A percentile compares a stretch with the other conserved stretches of the same genome.
These are phyloP conservation scores for Pythium rhizo-oryzae DNA, from an alignment of 352 stramenopile genomes.

Conservation along the genomic window DNA sequence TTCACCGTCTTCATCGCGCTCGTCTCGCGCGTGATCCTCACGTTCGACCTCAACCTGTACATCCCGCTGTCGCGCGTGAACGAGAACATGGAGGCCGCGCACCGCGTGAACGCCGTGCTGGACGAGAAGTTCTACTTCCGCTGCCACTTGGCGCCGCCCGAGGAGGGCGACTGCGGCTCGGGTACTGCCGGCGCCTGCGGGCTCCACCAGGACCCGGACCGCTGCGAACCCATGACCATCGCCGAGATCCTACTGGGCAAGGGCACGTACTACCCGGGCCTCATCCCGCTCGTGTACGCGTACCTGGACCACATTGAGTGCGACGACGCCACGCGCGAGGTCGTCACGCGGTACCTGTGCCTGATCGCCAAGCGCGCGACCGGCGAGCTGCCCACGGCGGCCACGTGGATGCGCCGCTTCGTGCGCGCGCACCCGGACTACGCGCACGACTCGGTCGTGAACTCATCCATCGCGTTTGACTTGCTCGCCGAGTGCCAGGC, in stretches of 20 bases:
- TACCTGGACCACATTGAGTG: constrained; percentile 98
- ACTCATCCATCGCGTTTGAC: constrained; percentile 89
- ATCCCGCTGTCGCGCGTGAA: constrained; percentile 98
- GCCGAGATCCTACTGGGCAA: constrained; percentile 97
- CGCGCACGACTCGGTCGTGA: constrained; percentile 92
- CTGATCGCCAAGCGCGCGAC: constrained; percentile 95
- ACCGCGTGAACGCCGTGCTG: constrained; percentile 93
- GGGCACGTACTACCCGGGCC: constrained; percentile 95
- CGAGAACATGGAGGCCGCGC: constrained; percentile 99
- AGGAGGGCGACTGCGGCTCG: constrained; percentile 62
- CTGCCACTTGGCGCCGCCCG: constrained; percentile 92
- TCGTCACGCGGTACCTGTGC: constrained; percentile 79
- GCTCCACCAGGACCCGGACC: constrained; percentile 67
- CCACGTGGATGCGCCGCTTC: constrained; percentile 97
- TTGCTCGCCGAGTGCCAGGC: constrained; percentile 95
- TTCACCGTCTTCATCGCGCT: constrained; percentile 99
- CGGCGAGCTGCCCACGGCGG: constrained; percentile 95
- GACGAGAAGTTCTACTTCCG: constrained; percentile 99
- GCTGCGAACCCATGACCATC: constrained; percentile 97
- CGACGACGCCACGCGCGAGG: constrained; percentile 88
- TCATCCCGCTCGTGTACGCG: constrained; percentile 96
- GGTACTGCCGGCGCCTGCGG: constrained; percentile 27
- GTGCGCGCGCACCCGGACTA: constrained; percentile 95
- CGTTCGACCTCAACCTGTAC: constrained; percentile 99
- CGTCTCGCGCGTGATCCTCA: constrained; percentile 97